A percentile compares a stretch with the other conserved stretches of the same genome.
phyloP scores from a whole-genome alignment of 2,329 filamentous ascomycete genomes.

The Bipolaris cookei region DNA sequence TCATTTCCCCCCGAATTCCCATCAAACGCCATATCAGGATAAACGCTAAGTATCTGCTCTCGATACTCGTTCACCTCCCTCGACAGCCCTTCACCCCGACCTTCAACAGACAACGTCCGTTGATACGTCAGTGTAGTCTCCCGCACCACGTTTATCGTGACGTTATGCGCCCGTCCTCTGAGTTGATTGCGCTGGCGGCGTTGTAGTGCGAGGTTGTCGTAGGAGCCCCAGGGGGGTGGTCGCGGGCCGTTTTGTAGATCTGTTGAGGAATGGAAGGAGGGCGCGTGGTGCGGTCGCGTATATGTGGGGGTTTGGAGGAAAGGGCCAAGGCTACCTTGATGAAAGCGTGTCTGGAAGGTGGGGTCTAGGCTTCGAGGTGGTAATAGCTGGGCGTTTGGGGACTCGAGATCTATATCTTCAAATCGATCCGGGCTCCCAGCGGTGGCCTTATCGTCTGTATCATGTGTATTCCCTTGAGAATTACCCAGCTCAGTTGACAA shows the following conservation, averaged over 20 bases:
- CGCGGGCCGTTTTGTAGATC: conserved; percentile 16
- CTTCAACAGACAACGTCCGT: conserved; percentile 1
- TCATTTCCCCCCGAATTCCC: conserved; percentile 14
- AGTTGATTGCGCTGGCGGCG: conserved; percentile 11
- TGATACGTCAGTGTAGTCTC: neutral
- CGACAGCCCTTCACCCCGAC: conserved; percentile 10
- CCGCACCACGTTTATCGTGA: neutral
- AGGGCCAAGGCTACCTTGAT: neutral
- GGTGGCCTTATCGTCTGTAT: too few species aligned
- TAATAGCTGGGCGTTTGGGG: conserved; percentile 17
- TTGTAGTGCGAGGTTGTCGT: conserved; percentile 15
- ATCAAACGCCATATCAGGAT: conserved; percentile 34
- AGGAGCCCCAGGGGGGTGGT: conserved; percentile 25
- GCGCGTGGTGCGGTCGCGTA: neutral
- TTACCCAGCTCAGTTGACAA: too few species aligned
- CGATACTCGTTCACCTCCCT: conserved; percentile 28
- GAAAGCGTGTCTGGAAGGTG: neutral
- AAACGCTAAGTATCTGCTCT: conserved; percentile 27
- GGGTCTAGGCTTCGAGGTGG: neutral
- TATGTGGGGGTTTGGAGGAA: neutral
- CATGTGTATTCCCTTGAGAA: too few species aligned
- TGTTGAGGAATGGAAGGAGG: neutral
- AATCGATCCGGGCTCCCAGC: neutral
- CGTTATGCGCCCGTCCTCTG: conserved; percentile 10
- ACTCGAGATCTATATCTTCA: conserved; percentile 19